Percentiles rank a stretch among this genome's conserved stretches.
Conservation (phyloP, 169 alveolate genomes). For the Plasmodium blacklocki region DNA sequence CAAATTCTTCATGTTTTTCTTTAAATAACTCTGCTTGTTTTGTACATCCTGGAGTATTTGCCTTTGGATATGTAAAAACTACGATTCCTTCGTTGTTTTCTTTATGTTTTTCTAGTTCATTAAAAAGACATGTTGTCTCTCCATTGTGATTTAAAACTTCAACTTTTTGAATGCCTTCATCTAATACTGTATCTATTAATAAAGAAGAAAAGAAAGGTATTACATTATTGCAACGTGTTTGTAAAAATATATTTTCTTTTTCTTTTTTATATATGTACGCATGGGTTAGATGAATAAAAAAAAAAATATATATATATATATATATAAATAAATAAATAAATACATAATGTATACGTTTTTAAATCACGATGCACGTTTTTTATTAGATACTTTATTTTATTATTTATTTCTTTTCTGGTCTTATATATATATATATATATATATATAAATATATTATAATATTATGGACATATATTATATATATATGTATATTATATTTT, state of each 20-base stretch:
- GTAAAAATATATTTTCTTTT: not conserved
- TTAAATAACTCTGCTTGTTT: slow-evolving; percentile 83
- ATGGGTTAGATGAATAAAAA: not conserved
- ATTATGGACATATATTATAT: no score
- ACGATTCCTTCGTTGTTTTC: slow-evolving; percentile 81
- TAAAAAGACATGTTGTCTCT: slow-evolving; percentile 72
- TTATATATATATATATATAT: no score
- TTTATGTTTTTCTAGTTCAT: slow-evolving; percentile 70
- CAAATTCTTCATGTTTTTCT: slow-evolving; percentile 54
- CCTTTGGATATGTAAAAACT: slow-evolving; percentile 82
- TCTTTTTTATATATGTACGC: not conserved
- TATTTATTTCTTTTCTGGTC: no score
- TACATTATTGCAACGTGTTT: not conserved
- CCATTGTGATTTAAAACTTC: slow-evolving; percentile 72
- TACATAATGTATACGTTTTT: not conserved
- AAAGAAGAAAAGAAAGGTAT: not conserved
- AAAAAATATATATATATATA: not conserved
- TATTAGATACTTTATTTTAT: not conserved
- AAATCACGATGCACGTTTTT: not conserved
- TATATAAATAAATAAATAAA: not conserved
- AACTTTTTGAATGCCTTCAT: slow-evolving; percentile 73
- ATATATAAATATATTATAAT: no score
- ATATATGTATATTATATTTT: no score
- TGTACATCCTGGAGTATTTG: slow-evolving; percentile 85
- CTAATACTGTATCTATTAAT: slow-evolving; percentile 68